These are phyloP conservation scores for Leccinum cinnamomeum DNA, from an alignment of 1,284 basidiomycete genomes.

Conservation along the genomic window DNA sequence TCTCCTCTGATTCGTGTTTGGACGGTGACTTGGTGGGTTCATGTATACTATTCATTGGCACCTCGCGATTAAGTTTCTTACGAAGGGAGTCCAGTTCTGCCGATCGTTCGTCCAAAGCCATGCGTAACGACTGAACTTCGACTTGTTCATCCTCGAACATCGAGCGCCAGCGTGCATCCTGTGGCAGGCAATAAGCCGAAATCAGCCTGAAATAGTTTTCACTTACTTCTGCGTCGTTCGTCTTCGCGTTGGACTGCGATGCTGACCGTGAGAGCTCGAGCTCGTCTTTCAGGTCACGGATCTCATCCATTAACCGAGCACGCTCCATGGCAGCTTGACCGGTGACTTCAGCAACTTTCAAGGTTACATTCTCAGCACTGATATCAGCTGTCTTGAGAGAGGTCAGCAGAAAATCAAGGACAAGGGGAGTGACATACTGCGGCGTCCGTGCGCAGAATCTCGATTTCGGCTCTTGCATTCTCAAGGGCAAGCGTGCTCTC, in stretches of 20 bases:
- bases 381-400: slow-evolving; percentile 27
- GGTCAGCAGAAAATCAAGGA: slow-evolving; percentile 9
- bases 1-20: slow-evolving; percentile 61
- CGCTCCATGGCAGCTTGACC: slow-evolving; percentile 49
- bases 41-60: slow-evolving; percentile 43
- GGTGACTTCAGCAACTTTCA: slow-evolving; percentile 38
- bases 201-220: slow-evolving; percentile 17
- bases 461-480: slow-evolving; percentile 90
- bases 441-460: slow-evolving; percentile 76
- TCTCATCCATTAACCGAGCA: slow-evolving; percentile 50
- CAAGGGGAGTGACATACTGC: slow-evolving; percentile 50
- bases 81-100: slow-evolving; percentile 55
- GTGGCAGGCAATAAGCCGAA: slow-evolving; percentile 7
- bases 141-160: slow-evolving; percentile 42
- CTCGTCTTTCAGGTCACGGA: slow-evolving; percentile 48
- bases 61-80: slow-evolving; percentile 59
- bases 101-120: slow-evolving; percentile 46
- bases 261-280: slow-evolving; percentile 42
- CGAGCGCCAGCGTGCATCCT: slow-evolving; percentile 35
- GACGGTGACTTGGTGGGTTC: slow-evolving; percentile 38
- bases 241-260: slow-evolving; percentile 11
- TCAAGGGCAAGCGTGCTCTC: slow-evolving; percentile 90
- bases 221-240: slow-evolving; percentile 18
- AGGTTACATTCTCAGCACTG: slow-evolving; percentile 31
- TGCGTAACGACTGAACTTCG: slow-evolving; percentile 39